phyloP scores from a whole-genome alignment of 2,329 filamentous ascomycete species.

The Cryphonectria carpinicola region DNA sequence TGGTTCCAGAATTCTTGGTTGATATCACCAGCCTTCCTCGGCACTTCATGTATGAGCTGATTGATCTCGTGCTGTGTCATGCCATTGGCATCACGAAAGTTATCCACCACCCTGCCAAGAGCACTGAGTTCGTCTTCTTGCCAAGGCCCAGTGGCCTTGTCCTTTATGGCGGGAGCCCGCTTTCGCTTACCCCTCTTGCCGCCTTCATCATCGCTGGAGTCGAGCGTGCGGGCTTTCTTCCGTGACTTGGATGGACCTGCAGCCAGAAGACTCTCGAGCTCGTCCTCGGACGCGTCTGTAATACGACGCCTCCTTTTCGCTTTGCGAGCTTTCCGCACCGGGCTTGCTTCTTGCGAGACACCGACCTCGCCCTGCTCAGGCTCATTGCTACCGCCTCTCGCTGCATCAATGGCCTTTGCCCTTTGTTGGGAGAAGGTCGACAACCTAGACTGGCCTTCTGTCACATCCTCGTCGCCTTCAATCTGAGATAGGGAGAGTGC shows the following conservation, averaged over 20 bases:
- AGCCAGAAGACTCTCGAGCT: constrained; percentile 22
- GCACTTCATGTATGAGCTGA: constrained; percentile 32
- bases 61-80: constrained; percentile 54
- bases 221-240: constrained; percentile 9
- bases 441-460: constrained; percentile 16
- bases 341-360: constrained; percentile 6
- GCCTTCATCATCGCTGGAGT: neutral
- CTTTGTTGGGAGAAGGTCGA: constrained; percentile 19
- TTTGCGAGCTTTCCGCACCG: constrained; percentile 1
- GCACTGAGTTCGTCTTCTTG: constrained; percentile 47
- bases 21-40: constrained; percentile 31
- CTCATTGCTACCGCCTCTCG: constrained; percentile 13
- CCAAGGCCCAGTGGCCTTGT: constrained; percentile 44
- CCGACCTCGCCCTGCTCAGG: neutral
- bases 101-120: constrained; percentile 47
- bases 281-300: constrained; percentile 21
- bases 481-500: constrained; percentile 26
- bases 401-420: constrained; percentile 12
- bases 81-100: constrained; percentile 48
- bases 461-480: constrained; percentile 16
- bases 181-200: neutral
- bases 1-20: constrained; percentile 54
- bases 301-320: constrained; percentile 7
- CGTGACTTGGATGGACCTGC: constrained; percentile 17
- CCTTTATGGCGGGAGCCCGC: neutral